Evolutionary conservation across 768 basidiomycete genomes (phyloP), one percentile per base, ranked within the genome.

Genomic region (Naematelia aurantialba): DNA sequence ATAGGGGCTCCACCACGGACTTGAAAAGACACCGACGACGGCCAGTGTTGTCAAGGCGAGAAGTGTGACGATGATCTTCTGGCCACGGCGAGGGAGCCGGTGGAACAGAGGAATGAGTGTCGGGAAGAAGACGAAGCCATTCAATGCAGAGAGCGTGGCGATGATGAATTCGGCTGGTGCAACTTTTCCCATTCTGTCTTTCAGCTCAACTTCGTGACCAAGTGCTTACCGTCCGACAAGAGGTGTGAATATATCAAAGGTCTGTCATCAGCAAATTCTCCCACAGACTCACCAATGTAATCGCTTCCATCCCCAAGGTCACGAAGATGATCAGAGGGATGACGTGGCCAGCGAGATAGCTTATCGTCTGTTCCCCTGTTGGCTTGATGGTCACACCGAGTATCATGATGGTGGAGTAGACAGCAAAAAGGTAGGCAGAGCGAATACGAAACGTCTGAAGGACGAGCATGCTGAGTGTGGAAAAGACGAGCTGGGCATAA

Each of bases 151-250:
- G 29, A 93, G 83, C 2, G 85, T 84, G 0, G 89, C 92, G 34
- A 97, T 87, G 69, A 97, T 86, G 70, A 88, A 84, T 62, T 98
- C 94, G 1, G 86, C 85, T 0, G 94, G 93, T 0, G 87, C 89
- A 39, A 89, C 86, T 75, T 79, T 66, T 39, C 61, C 62, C 59
- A 58, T 63, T 25, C 56, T 27, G 19, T 19, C 45, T 12, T 13
- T 50, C 19, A 47, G 34, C 34, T 39, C 34, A 17, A 17, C 13
- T 22, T 39, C 8, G 8, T 39, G 8, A 39, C 34, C 17, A 39
- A 12, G 81, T 82, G 30, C 90, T 89, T 50, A 88, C 5, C 91
- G 84, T 21, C 92, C 92, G 0, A 88, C 90, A 69, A 96, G 77
- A 5, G 94, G 94, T 0, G 94, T 89, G 68, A 98, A 96, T 21